Base-by-base conservation (phyloP, 768 basidiomycete genomes). In the Omphalotus guepiniiformis region DNA sequence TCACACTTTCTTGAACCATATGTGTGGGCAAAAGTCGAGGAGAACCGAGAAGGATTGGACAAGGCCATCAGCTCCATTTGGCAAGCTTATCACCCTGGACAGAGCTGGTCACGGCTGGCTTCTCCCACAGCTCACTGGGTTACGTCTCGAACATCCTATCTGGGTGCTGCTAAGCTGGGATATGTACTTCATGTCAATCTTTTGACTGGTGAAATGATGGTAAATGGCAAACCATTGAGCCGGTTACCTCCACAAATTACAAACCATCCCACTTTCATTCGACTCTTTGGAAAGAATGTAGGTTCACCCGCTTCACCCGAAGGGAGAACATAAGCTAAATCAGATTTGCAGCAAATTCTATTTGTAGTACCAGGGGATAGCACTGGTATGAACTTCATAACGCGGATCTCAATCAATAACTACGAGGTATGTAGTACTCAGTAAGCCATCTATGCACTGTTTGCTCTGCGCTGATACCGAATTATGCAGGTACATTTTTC, bases 161-260 rank as follows among this genome's bases (percentile, higher is more conserved):
- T 22, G 3, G 42, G 35, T 37, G n/a, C 25, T n/a, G 49, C 55
- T 16, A 67, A 68, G 38, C 39, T n/a, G 16, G 59, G n/a, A n/a
- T n/a, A n/a, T n/a, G n/a, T n/a, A n/a, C n/a, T 77, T 5, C 62
- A 68, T 39, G 57, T 73, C 16, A 68, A 79, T 45, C 27, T 78
- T 1, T 50, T 76, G 2, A 53, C 62, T 15, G 75, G 75, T 11
- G 40, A 54, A 19, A 56, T 79, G 1, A 60, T 76, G 15, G 60
- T 79, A 8, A 56, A 70, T 9, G 75, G 75, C 6, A 64, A 64
- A 47, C 62, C 67, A 1, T 47, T 71, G 7, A 67, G 70, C 15
- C 64, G 61, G 19, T 63, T 78, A 12, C 71, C 75, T 0, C 23
- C 34, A 6, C 48, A 52, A 0, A 70, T 76, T 23, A 34, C 56